phyloP scores from a whole-genome alignment of 306 rosid species.

The Dryas drummondii region DNA sequence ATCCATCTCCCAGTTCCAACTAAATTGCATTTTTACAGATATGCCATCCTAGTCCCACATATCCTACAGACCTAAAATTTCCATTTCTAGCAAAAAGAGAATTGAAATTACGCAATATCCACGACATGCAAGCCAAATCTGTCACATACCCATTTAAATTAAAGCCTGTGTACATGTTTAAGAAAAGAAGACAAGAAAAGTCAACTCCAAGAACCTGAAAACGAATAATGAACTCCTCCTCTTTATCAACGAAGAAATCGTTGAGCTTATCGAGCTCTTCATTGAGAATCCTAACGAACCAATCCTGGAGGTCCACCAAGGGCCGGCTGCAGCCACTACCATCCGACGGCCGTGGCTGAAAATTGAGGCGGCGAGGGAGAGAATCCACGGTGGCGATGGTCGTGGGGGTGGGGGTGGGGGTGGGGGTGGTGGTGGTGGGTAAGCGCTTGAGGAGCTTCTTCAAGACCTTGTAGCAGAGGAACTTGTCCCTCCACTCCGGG shows the following conservation, averaged over 20 bases:
- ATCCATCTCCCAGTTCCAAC: neutral
- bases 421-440: constrained; percentile 14
- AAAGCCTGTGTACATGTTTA: neutral
- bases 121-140: neutral
- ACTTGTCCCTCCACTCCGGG: constrained; percentile 98
- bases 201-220: constrained; percentile 67
- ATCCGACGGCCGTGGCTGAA: constrained; percentile 16
- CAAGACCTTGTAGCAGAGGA: constrained; percentile 83
- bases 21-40: neutral
- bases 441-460: constrained; percentile 72
- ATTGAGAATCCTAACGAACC: constrained; percentile 73
- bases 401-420: neutral
- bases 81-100: neutral
- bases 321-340: constrained; percentile 8
- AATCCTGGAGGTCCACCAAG: constrained; percentile 52
- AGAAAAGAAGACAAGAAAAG: neutral
- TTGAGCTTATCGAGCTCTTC: constrained; percentile 86
- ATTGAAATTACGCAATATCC: neutral
- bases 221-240: constrained; percentile 86
- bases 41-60: neutral
- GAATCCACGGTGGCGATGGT: constrained; percentile 7
- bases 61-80: too few relatives aligned
- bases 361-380: constrained; percentile 18
- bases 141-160: neutral
- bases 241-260: constrained; percentile 82